A percentile compares a stretch with the other conserved stretches of the same genome.
Conservation (phyloP, 805 yeast species). For the Kodamaea nitidulidarum region DNA sequence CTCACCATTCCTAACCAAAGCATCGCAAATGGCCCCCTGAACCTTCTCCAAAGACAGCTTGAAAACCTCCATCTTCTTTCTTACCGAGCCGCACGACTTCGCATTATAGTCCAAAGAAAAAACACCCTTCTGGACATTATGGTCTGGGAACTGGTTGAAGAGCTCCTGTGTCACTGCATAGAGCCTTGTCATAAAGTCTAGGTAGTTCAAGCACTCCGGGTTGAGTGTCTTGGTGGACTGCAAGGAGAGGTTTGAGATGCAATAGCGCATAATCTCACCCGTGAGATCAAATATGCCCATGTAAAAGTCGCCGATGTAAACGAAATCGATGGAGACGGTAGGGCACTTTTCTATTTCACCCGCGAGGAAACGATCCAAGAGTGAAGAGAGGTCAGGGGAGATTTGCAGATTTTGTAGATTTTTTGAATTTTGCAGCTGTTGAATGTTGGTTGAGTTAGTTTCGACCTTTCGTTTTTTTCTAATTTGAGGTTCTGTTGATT, state of each 20-base stretch:
- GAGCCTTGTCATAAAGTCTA: constrained; percentile 17
- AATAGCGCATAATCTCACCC: constrained; percentile 40
- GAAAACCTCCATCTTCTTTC: constrained; percentile 22
- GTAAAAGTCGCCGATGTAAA: constrained; percentile 28
- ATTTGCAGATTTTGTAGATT: too few species aligned
- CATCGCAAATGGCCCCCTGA: constrained; percentile 19
- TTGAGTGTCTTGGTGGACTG: constrained; percentile 11
- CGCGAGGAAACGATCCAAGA: constrained; percentile 1
- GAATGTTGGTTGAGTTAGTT: too few species aligned
- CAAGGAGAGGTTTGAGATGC: constrained; percentile 25
- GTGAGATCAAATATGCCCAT: constrained; percentile 41
- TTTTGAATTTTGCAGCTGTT: too few species aligned
- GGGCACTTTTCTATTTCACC: too few species aligned
- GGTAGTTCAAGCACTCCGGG: constrained; percentile 11
- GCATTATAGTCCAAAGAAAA: constrained; percentile 12
- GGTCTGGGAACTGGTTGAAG: constrained; percentile 15
- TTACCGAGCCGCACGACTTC: constrained; percentile 12
- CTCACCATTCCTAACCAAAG: constrained; percentile 19
- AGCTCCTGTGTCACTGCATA: constrained; percentile 12
- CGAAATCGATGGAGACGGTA: constrained; percentile 12
- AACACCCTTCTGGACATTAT: constrained; percentile 17
- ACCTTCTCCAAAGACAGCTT: constrained; percentile 22
- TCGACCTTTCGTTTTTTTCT: background rate
- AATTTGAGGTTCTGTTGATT: background rate
- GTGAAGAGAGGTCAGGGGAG: background rate